Evolutionary conservation across 2,329 filamentous ascomycete genomes (phyloP).

Genomic region (Diaporthe nobilis): DNA sequence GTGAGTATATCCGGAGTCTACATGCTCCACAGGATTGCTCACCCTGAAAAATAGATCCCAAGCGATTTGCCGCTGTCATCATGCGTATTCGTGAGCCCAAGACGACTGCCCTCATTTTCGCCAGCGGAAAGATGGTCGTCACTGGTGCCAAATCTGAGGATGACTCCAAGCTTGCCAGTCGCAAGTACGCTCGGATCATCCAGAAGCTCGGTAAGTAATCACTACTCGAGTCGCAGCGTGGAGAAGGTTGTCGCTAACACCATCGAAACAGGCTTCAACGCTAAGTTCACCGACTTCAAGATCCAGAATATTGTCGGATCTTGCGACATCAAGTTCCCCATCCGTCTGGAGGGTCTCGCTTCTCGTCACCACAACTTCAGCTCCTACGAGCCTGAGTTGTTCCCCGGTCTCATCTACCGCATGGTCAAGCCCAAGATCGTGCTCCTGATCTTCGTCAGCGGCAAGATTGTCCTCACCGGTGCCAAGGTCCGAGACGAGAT

Average conservation of each 20-base stretch:
- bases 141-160: slow-evolving; percentile 98
- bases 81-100: slow-evolving; percentile 99
- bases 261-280: slow-evolving; percentile 78
- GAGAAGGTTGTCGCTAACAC: not conserved
- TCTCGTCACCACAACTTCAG: slow-evolving; percentile 99
- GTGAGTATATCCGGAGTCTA: slow-evolving; percentile 41
- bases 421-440: slow-evolving; percentile 99
- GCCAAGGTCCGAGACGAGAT: slow-evolving; percentile 99
- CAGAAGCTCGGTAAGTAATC: slow-evolving; percentile 82
- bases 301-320: slow-evolving; percentile 99
- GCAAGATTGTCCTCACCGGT: slow-evolving; percentile 97
- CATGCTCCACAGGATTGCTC: slow-evolving; percentile 35
- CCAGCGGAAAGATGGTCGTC: slow-evolving; percentile 99
- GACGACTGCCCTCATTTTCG: slow-evolving; percentile 98
- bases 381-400: slow-evolving; percentile 98
- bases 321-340: slow-evolving; percentile 99
- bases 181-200: slow-evolving; percentile 99
- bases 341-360: slow-evolving; percentile 94
- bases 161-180: slow-evolving; percentile 94
- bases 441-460: slow-evolving; percentile 95
- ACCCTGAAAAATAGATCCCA: slow-evolving; percentile 38
- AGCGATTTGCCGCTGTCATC: slow-evolving; percentile 99
- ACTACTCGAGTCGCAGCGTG: too few species aligned
- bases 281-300: slow-evolving; percentile 99
- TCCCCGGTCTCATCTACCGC: slow-evolving; percentile 99